Base-by-base conservation (phyloP, 2,329 filamentous ascomycete genomes). In the Trichoderma atrobrunneum region DNA sequence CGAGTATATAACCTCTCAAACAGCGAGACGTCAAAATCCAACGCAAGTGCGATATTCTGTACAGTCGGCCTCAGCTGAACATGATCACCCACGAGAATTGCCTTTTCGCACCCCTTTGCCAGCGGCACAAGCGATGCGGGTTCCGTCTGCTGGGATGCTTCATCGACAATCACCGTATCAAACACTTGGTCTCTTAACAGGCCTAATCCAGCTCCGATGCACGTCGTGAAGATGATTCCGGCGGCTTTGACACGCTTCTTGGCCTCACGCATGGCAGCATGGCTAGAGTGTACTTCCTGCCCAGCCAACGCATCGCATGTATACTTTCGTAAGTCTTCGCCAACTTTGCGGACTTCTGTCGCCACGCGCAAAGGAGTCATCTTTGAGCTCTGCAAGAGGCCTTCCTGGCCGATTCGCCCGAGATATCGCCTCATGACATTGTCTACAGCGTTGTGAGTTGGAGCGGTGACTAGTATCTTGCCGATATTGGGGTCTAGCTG, bases 61-160 rank as follows among this genome's bases (percentile, higher is more conserved):
- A 85, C 81, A 0, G 82, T 85, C 0, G 84, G 82, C 18, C 83
- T 79, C 5, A 85, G 80, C 72, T 86, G 83, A 1, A 85, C 82
- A 74, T 86, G 84, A 63, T 86, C 84, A 0, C 84, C 84, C 1
- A 86, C 84, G 0, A 86, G 74, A 3, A 85, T 79, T 1, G 80
- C 83, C 62, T 80, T 81, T n/a, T 76, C 72, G 63, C 84, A 84
- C 0, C 83, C 82, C 69, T 84, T 85, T 11, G 82, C 78, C 3
- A 85, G 77, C 3, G 81, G 82, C 0, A 85, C 78, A 1, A 85
- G 74, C 3, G 81, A 81, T 1, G 77, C 79, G 0, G 84, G 80
- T 71, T 86, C 84, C 0, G 82, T 85, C 70, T 83, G 82, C 72
- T 86, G 84, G 3, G 84, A 86, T 7, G 84, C 84, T 76, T 86